Percentiles rank a stretch among this genome's conserved stretches.
These are phyloP conservation scores for Limtongia smithiae DNA, from an alignment of 805 yeast species.

Conservation along the genomic window DNA sequence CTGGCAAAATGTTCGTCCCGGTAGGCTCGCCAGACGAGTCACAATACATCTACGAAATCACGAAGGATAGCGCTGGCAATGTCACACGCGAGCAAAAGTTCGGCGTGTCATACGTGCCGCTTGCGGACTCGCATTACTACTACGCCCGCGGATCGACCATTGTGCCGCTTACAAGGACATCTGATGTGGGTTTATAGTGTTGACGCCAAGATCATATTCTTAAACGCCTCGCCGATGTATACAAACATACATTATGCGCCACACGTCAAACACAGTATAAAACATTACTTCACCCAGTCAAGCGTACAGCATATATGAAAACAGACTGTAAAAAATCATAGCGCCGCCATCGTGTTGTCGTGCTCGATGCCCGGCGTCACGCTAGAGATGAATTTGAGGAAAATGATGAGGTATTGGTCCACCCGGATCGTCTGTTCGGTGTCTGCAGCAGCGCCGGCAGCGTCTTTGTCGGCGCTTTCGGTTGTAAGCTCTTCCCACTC, in stretches of 20 bases:
- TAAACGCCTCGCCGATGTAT: too few species aligned
- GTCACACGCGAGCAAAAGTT: slow-evolving; percentile 14
- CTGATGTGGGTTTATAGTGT: background rate
- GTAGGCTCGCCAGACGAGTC: slow-evolving; percentile 10
- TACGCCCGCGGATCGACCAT: slow-evolving; percentile 6
- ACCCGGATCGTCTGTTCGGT: slow-evolving; percentile 74
- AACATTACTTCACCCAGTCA: background rate
- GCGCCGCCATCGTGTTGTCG: slow-evolving; percentile 97
- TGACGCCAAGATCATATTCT: too few species aligned
- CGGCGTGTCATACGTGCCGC: slow-evolving; percentile 25
- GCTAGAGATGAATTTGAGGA: slow-evolving; percentile 90
- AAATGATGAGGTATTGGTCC: slow-evolving; percentile 85
- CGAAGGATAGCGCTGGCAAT: slow-evolving; percentile 11
- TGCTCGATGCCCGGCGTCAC: slow-evolving; percentile 97
- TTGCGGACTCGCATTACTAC: slow-evolving; percentile 15
- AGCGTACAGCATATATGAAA: background rate
- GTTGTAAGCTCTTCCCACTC: slow-evolving; percentile 34
- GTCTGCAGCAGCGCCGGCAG: slow-evolving; percentile 44
- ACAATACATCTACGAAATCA: slow-evolving; percentile 22
- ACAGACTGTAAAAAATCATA: slow-evolving; percentile 23
- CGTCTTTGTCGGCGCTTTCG: slow-evolving; percentile 24
- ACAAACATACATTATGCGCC: background rate
- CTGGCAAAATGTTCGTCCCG: slow-evolving; percentile 29
- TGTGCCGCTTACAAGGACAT: background rate
- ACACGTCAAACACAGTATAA: background rate